A percentile compares a stretch with the other conserved stretches of the same genome.
Evolutionary conservation across 129 eudicot genomes (phyloP).

Genomic region (Pulicaria dysenterica): DNA sequence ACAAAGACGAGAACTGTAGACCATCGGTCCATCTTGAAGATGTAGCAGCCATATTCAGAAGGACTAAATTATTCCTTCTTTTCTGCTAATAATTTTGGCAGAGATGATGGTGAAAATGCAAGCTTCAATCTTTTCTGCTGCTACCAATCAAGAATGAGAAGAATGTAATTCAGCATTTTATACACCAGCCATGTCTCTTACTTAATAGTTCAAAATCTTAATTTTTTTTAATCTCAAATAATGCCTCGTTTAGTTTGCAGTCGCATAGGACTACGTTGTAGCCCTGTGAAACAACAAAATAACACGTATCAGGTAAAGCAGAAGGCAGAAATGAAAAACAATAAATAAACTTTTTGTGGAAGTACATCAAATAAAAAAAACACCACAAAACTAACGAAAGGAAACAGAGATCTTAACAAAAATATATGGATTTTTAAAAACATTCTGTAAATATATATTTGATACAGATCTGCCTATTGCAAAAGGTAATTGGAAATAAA

Average conservation of each 20-base stretch:
- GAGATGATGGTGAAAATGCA: constrained; percentile 29
- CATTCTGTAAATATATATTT: not conserved
- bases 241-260: constrained; percentile 35
- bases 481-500: not conserved
- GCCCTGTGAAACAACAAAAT: constrained; percentile 34
- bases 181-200: constrained; percentile 34
- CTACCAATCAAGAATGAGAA: constrained; percentile 73
- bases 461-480: not conserved
- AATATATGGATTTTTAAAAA: not conserved
- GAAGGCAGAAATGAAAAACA: not conserved
- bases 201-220: constrained; percentile 26
- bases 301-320: constrained; percentile 7
- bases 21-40: constrained; percentile 90
- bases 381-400: not conserved
- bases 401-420: not conserved
- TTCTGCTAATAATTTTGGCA: constrained; percentile 36
- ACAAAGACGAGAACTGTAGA: constrained; percentile 80
- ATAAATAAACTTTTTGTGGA: not conserved
- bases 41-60: constrained; percentile 58
- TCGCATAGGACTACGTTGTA: constrained; percentile 34
- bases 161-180: constrained; percentile 59
- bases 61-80: constrained; percentile 17
- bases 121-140: constrained; percentile 38
- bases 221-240: constrained; percentile 25
- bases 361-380: not conserved